Base-by-base conservation (phyloP, 176 grass and related monocot species). In the Neostapfia colusana region DNA sequence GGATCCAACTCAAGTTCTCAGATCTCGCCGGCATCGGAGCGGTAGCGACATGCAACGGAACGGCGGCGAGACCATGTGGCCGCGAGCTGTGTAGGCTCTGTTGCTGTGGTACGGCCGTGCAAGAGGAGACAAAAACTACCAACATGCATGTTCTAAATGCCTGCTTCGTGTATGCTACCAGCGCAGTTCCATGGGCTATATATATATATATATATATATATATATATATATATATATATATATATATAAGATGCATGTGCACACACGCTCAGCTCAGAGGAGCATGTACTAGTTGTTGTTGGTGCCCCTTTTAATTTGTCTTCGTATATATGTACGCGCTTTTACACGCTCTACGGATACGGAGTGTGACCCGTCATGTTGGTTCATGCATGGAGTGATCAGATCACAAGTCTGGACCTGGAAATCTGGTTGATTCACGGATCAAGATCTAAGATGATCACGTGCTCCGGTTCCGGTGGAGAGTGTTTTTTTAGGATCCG, bases 91-190 rank as follows among this genome's bases (percentile, higher is more conserved):
- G 35, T 55, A 43, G 67, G 64, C 66, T 63, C 66, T 66, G 20
- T 25, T 5, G 17, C 39, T 40, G 36, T 8, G 35, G 53, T 9
- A 35, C 57, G 10, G 6, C 1, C 17, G 7, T 7, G 63, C 46
- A 55, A 66, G 46, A 78, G 44, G 13, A 34, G 63, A 79, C 76
- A 78, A 67, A 16, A 58, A 25, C 3, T 58, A 26, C 27, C 27
- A 31, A 63, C 31, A 20, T 10, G 16, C 61, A 20, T 63, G 31
- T 63, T 20, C 61, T 17, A 58, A 26, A 25, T 13, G 55, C 55
- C 25, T 13, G n/a, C n/a, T n/a, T n/a, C n/a, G n/a, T 10, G 8
- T 23, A 8, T 56, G 1, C 54, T 58, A 56, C 53, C 20, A 56
- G 20, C 20, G 50, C 6, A 21, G 50, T 21, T 54, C 18, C 48